Conservation (phyloP, 75 land plant genomes). For the Isoetes taiwanensis region DNA sequence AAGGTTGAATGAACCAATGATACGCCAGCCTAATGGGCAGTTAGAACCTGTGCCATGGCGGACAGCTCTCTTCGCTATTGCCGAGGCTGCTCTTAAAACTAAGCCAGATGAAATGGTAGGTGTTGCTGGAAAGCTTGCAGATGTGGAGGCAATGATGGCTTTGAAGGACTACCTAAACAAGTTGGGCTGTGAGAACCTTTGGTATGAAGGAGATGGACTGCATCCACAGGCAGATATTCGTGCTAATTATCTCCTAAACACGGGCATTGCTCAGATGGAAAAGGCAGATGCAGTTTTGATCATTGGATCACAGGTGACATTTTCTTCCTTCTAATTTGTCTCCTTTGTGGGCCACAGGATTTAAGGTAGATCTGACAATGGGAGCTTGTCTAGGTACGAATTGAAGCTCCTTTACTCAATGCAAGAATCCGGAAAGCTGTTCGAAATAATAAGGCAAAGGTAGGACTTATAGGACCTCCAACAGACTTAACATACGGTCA, state of each 20-base stretch:
- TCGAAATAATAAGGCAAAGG: conserved; percentile 52
- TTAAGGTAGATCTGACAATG: too few relatives aligned
- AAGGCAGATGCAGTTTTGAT: conserved; percentile 75
- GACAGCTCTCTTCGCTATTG: conserved; percentile 78
- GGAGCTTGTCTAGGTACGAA: conserved; percentile 73
- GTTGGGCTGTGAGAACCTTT: conserved; percentile 81
- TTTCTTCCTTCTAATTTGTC: not conserved
- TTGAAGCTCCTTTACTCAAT: conserved; percentile 94
- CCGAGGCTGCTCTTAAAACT: conserved; percentile 46
- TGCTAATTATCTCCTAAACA: conserved; percentile 59
- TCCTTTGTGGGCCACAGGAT: too few relatives aligned
- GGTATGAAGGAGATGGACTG: conserved; percentile 71
- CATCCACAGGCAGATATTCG: conserved; percentile 67
- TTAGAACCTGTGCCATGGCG: conserved; percentile 81
- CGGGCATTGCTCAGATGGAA: conserved; percentile 62
- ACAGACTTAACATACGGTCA: conserved; percentile 70
- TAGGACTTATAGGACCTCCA: conserved; percentile 66
- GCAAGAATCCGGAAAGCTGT: conserved; percentile 87
- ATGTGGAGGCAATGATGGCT: conserved; percentile 98
- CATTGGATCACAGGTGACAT: conserved; percentile 78
- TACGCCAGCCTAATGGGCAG: conserved; percentile 78
- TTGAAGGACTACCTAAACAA: conserved; percentile 77
- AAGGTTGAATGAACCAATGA: conserved; percentile 92
- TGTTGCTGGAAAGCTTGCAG: conserved; percentile 83
- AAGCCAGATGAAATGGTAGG: conserved; percentile 83